Evolutionary conservation across 1,139 yeast genomes (phyloP).

Genomic region (Meyerozyma elateridarum): DNA sequence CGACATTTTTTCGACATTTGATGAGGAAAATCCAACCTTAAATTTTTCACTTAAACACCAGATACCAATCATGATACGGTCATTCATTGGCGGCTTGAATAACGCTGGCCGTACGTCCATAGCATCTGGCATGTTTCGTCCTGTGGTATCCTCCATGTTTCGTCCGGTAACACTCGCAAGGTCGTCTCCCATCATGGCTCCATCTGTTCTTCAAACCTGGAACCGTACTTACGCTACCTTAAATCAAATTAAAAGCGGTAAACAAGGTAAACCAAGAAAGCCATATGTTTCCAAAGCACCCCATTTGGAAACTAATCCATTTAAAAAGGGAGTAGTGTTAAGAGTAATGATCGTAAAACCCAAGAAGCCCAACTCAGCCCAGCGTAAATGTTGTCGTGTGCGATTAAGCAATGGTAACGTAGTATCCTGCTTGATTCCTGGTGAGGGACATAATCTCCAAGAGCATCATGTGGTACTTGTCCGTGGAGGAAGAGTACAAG

Average conservation of each 20-base stretch:
- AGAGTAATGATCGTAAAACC: slow-evolving; percentile 94
- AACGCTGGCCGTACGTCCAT: no score
- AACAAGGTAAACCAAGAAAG: slow-evolving; percentile 51
- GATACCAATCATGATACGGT: neutral
- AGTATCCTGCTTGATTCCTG: slow-evolving; percentile 91
- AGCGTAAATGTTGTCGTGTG: slow-evolving; percentile 94
- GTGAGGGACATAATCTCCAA: slow-evolving; percentile 97
- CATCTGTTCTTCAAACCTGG: slow-evolving; percentile 12
- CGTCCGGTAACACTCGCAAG: no score
- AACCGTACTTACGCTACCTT: slow-evolving; percentile 48
- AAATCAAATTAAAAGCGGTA: slow-evolving; percentile 68
- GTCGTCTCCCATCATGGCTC: slow-evolving; percentile 7
- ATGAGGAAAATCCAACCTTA: slow-evolving; percentile 5
- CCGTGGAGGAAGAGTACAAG: slow-evolving; percentile 97
- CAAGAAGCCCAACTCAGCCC: slow-evolving; percentile 97
- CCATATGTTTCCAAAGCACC: slow-evolving; percentile 59
- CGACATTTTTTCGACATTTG: slow-evolving; percentile 3
- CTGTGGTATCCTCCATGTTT: neutral
- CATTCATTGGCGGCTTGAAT: slow-evolving; percentile 2
- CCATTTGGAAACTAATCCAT: slow-evolving; percentile 75
- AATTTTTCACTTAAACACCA: slow-evolving; percentile 2
- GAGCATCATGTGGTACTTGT: slow-evolving; percentile 96
- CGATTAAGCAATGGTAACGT: slow-evolving; percentile 86
- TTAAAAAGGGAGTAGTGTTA: slow-evolving; percentile 89
- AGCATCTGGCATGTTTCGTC: no score